A percentile compares a stretch with the other conserved stretches of the same genome.
Evolutionary conservation across 1,284 basidiomycete species (phyloP).

Genomic region (Ceratobasidium sp.): DNA sequence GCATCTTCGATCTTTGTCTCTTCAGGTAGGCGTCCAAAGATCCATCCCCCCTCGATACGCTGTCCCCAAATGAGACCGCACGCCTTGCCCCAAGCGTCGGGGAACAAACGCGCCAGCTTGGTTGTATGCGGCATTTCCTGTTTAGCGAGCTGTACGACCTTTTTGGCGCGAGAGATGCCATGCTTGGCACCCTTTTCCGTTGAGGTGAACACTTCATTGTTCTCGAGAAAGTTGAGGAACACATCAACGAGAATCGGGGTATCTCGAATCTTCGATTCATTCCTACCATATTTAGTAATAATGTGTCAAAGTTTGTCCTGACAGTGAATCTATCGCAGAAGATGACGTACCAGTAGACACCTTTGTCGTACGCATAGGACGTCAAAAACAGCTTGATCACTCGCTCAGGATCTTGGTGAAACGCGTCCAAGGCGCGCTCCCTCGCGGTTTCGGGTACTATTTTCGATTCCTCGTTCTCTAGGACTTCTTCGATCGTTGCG

Average conservation of each 20-base stretch:
- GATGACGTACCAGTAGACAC: constrained; percentile 37
- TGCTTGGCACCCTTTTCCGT: constrained; percentile 13
- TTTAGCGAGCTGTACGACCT: constrained; percentile 31
- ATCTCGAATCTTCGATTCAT: constrained; percentile 26
- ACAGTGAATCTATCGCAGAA: background rate
- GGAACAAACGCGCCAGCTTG: constrained; percentile 32
- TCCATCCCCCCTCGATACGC: constrained; percentile 23
- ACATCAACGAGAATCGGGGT: constrained; percentile 41
- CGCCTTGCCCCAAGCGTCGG: constrained; percentile 38
- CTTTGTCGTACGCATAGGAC: constrained; percentile 39
- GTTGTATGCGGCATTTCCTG: constrained; percentile 43
- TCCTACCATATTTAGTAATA: constrained; percentile 23
- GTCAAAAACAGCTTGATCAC: constrained; percentile 41
- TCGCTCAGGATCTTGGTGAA: constrained; percentile 34
- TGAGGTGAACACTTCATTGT: constrained; percentile 26
- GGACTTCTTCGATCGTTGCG: constrained; percentile 13
- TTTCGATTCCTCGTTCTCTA: background rate
- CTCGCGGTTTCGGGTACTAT: constrained; percentile 24
- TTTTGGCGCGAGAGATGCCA: constrained; percentile 27
- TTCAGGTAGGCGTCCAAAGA: constrained; percentile 22
- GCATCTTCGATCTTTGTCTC: background rate
- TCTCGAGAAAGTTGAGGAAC: constrained; percentile 40
- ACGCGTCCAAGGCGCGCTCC: constrained; percentile 34
- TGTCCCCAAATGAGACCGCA: constrained; percentile 39
- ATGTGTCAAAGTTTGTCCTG: background rate